A percentile compares a stretch with the other conserved stretches of the same genome.
Evolutionary conservation across 192 early-diverging fungal species (phyloP).

Genomic region (Coemansia furcata): DNA sequence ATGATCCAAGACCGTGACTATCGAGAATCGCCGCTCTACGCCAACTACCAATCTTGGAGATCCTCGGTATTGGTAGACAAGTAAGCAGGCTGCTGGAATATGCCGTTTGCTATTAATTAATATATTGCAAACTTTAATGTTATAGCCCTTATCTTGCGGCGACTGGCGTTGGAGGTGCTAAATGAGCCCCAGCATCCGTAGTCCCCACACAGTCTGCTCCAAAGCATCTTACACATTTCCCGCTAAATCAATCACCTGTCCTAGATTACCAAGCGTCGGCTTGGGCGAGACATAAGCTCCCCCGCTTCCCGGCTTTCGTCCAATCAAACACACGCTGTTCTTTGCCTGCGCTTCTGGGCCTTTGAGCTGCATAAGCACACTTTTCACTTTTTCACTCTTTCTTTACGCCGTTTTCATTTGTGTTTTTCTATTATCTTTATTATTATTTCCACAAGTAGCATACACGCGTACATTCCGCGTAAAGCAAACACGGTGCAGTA

Average conservation of each 20-base stretch:
- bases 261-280: neutral
- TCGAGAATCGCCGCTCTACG: constrained; percentile 21
- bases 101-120: neutral
- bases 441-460: neutral
- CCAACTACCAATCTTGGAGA: constrained; percentile 35
- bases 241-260: neutral
- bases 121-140: neutral
- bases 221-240: neutral
- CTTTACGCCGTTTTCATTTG: neutral
- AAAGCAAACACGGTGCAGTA: neutral
- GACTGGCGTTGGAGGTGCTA: neutral
- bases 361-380: neutral
- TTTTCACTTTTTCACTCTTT: neutral
- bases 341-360: neutral
- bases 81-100: neutral
- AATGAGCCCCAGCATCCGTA: neutral
- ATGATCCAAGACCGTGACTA: constrained; percentile 50
- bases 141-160: neutral
- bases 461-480: neutral
- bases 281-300: neutral
- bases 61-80: neutral
- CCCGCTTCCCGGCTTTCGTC: neutral
- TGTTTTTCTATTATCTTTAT: neutral
- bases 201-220: neutral
- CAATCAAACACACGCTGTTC: neutral